Conservation (phyloP, 495 filamentous ascomycete species). For the Podospora sp. region DNA sequence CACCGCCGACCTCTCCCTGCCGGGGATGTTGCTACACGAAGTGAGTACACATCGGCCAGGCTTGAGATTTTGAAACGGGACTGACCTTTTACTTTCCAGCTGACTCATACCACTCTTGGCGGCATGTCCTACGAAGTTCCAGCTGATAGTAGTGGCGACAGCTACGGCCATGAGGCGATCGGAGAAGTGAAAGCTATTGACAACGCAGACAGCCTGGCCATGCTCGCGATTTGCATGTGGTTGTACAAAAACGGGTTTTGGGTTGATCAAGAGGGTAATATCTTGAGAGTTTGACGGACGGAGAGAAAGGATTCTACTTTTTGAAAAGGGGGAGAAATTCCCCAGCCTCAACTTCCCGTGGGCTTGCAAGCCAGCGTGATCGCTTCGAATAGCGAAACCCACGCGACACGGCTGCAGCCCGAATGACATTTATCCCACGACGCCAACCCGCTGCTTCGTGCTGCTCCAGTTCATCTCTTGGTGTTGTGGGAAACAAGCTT, state of each 20-base stretch:
- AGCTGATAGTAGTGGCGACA: not conserved
- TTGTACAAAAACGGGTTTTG: slow-evolving; percentile 1
- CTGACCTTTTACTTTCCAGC: not conserved
- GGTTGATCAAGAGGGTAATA: not conserved
- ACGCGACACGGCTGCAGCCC: too few relatives aligned
- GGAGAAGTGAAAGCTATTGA: not conserved
- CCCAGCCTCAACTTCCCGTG: not conserved
- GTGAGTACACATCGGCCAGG: not conserved
- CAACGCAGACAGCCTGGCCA: not conserved
- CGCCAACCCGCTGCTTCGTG: slow-evolving; percentile 2
- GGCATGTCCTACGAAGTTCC: not conserved
- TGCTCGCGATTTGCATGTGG: not conserved
- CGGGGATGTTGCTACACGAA: not conserved
- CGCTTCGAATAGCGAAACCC: not conserved
- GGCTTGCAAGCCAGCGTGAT: not conserved
- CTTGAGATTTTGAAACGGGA: not conserved
- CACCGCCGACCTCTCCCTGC: not conserved
- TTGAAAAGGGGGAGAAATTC: not conserved
- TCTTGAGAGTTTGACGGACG: not conserved
- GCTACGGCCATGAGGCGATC: not conserved
- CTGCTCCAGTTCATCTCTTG: not conserved
- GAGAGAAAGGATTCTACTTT: not conserved
- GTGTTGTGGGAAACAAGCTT: not conserved
- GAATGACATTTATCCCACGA: not conserved
- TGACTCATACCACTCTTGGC: not conserved